Conservation (phyloP, 2,329 filamentous ascomycete species). For the Pseudonectria foliicola region DNA sequence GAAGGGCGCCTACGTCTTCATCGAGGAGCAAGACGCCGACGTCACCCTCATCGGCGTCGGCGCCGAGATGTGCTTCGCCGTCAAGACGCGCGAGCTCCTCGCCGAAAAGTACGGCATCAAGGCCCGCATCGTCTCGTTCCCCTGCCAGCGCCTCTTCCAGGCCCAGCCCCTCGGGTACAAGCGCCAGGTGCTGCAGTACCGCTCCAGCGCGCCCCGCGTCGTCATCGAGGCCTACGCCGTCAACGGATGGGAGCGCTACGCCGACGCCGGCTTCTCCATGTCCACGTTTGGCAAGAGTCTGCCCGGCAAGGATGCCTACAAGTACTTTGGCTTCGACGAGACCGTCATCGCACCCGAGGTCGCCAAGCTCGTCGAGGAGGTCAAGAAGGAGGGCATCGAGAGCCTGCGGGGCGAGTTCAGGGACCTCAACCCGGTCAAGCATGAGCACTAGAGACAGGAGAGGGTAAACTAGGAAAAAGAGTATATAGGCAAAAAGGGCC, state of each 20-base stretch:
- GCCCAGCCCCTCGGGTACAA: constrained; percentile 37
- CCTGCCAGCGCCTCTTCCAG: constrained; percentile 38
- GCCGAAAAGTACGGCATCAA: constrained; percentile 30
- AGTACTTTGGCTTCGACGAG: constrained; percentile 48
- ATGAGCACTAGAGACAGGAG: constrained; percentile 11
- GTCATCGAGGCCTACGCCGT: constrained; percentile 54
- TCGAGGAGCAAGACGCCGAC: constrained; percentile 35
- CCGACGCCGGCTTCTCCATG: constrained; percentile 48
- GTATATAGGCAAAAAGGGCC: not conserved
- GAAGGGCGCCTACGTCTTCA: constrained; percentile 40
- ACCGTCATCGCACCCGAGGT: constrained; percentile 33
- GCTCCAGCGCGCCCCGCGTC: constrained; percentile 40
- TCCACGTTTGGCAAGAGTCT: constrained; percentile 48
- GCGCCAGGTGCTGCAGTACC: constrained; percentile 35
- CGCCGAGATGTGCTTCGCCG: constrained; percentile 28
- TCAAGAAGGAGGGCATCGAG: constrained; percentile 23
- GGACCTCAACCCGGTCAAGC: constrained; percentile 20
- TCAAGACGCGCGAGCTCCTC: constrained; percentile 30
- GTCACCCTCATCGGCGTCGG: constrained; percentile 37
- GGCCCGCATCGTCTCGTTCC: constrained; percentile 37
- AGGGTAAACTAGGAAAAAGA: constrained; percentile 2
- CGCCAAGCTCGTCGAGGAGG: constrained; percentile 23
- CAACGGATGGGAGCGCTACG: constrained; percentile 55
- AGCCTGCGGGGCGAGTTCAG: constrained; percentile 26
- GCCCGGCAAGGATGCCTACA: constrained; percentile 47